Evolutionary conservation across 2,329 filamentous ascomycete species (phyloP).

Genomic region (Fusarium sp.): DNA sequence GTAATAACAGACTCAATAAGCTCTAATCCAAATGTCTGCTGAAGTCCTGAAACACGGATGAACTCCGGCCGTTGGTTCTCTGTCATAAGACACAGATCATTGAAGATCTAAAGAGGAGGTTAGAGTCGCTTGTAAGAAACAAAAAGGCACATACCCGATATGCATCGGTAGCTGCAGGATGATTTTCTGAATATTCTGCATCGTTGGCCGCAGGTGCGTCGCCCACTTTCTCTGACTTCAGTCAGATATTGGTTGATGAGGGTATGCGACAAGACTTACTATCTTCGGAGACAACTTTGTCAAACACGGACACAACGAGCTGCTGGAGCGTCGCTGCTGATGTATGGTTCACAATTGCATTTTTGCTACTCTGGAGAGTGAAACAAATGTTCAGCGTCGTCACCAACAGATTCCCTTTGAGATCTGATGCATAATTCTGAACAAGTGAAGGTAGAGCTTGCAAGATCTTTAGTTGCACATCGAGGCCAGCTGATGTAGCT

Average conservation of each 20-base stretch:
- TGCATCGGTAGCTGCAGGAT: slow-evolving; percentile 85
- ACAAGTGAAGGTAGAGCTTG: slow-evolving; percentile 90
- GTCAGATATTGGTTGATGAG: slow-evolving; percentile 29
- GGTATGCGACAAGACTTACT: slow-evolving; percentile 61
- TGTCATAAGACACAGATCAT: slow-evolving; percentile 88
- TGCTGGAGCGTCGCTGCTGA: slow-evolving; percentile 97
- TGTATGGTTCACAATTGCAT: slow-evolving; percentile 92
- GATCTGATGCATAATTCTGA: slow-evolving; percentile 87
- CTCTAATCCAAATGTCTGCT: slow-evolving; percentile 87
- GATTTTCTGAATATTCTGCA: slow-evolving; percentile 73
- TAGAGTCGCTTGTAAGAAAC: slow-evolving; percentile 6
- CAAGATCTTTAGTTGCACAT: slow-evolving; percentile 95
- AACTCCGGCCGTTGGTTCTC: slow-evolving; percentile 88
- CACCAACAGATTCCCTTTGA: slow-evolving; percentile 84
- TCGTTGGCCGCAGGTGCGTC: slow-evolving; percentile 71
- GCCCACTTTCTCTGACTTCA: slow-evolving; percentile 55
- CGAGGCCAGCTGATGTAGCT: slow-evolving; percentile 81
- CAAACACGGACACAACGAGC: slow-evolving; percentile 90
- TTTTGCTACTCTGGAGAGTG: slow-evolving; percentile 90
- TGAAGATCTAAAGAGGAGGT: slow-evolving; percentile 73
- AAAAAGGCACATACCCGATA: slow-evolving; percentile 68
- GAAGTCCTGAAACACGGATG: slow-evolving; percentile 80
- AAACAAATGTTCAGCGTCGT: slow-evolving; percentile 91
- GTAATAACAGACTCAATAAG: slow-evolving; percentile 91
- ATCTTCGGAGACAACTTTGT: slow-evolving; percentile 88